phyloP scores from a whole-genome alignment of 352 stramenopile species.

The Labyrinthula sp. region DNA sequence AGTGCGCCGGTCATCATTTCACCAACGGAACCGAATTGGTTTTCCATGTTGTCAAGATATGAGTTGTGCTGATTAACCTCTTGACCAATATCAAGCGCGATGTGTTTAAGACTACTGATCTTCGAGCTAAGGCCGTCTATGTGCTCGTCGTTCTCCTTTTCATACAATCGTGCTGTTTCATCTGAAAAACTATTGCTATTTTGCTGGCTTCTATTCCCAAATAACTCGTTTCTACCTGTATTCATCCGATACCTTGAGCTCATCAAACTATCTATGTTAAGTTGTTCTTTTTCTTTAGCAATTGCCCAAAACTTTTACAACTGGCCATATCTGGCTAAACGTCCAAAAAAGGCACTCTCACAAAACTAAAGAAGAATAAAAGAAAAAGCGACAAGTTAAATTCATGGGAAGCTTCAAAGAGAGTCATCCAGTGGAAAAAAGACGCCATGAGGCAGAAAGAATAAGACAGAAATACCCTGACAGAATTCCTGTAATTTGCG shows the following conservation, averaged over 20 bases:
- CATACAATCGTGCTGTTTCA: slow-evolving; percentile 7
- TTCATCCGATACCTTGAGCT: too few relatives aligned
- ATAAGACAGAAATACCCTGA: slow-evolving; percentile 96
- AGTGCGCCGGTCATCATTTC: slow-evolving; percentile 19
- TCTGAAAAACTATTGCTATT: slow-evolving; percentile 3
- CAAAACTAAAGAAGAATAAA: too few relatives aligned
- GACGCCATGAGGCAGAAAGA: slow-evolving; percentile 82
- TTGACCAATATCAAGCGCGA: slow-evolving; percentile 17
- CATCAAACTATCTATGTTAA: too few relatives aligned
- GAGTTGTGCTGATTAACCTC: slow-evolving; percentile 17
- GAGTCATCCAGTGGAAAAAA: slow-evolving; percentile 54
- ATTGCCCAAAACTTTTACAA: too few relatives aligned
- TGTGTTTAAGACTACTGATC: slow-evolving; percentile 5
- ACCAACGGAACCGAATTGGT: slow-evolving; percentile 13
- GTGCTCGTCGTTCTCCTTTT: slow-evolving; percentile 29
- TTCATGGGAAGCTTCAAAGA: slow-evolving; percentile 26
- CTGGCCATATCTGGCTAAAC: too few relatives aligned
- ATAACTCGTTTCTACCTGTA: slow-evolving; percentile 14
- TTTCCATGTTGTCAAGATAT: slow-evolving; percentile 20
- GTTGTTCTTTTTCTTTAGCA: too few relatives aligned
- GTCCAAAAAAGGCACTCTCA: too few relatives aligned
- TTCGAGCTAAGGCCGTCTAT: slow-evolving; percentile 1
- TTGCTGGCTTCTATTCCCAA: neutral
- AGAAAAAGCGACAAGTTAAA: too few relatives aligned
- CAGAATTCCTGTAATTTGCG: slow-evolving; percentile 78